These are phyloP conservation scores for Anthoceros angustus DNA, from an alignment of 225 moss, liverwort and hornwort genomes.

Conservation along the genomic window DNA sequence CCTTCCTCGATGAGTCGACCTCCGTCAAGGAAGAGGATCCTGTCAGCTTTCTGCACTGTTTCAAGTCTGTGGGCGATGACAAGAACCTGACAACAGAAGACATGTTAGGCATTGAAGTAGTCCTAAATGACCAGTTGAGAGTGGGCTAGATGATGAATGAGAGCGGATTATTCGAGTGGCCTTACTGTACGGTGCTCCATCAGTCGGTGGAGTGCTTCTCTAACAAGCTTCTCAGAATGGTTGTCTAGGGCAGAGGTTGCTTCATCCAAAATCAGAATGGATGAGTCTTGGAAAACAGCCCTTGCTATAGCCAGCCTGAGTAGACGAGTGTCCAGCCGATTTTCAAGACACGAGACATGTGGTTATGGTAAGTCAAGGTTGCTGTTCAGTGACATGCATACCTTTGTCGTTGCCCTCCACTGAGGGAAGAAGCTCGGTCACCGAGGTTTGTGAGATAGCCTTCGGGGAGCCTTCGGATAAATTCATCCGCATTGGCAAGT, in stretches of 20 bases:
- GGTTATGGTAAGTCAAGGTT: background rate
- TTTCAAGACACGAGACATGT: background rate
- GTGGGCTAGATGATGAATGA: background rate
- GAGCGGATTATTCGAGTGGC: background rate
- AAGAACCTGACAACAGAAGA: slow-evolving; percentile 38
- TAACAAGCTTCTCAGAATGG: slow-evolving; percentile 82
- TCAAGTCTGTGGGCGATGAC: slow-evolving; percentile 92
- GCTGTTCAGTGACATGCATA: slow-evolving; percentile 8
- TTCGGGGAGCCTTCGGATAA: slow-evolving; percentile 57
- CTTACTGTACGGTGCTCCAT: slow-evolving; percentile 75
- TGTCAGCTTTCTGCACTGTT: slow-evolving; percentile 78
- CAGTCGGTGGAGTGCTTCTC: slow-evolving; percentile 68
- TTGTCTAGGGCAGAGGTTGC: slow-evolving; percentile 97
- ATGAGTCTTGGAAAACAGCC: slow-evolving; percentile 81
- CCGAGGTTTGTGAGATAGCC: slow-evolving; percentile 76
- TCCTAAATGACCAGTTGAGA: background rate
- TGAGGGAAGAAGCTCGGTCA: slow-evolving; percentile 77
- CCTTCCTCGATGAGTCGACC: slow-evolving; percentile 82
- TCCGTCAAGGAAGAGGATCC: slow-evolving; percentile 71
- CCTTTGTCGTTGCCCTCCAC: slow-evolving; percentile 97
- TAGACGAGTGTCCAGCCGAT: slow-evolving; percentile 10
- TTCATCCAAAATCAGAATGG: slow-evolving; percentile 81
- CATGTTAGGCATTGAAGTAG: background rate
- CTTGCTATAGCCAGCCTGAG: slow-evolving; percentile 86
- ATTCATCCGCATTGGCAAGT: slow-evolving; percentile 81